phyloP scores from a whole-genome alignment of 768 basidiomycete genomes.

The Boletus rufocinnamomeus region DNA sequence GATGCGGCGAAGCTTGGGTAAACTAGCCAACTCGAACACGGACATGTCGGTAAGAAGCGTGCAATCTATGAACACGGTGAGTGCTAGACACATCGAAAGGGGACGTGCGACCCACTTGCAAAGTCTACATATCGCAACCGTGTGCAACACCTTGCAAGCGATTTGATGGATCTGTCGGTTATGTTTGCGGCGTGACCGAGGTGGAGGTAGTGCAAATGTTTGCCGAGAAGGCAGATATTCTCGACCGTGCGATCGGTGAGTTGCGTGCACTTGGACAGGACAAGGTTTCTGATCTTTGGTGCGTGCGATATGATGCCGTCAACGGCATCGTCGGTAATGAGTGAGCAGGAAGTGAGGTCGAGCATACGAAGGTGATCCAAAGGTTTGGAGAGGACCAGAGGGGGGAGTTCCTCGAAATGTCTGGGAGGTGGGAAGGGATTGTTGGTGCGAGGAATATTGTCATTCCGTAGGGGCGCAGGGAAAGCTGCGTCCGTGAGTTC shows the following conservation, averaged over 20 bases:
- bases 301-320: conserved; percentile 81
- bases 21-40: conserved; percentile 83
- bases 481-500: conserved; percentile 84
- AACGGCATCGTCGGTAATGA: conserved; percentile 80
- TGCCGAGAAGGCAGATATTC: conserved; percentile 84
- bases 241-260: conserved; percentile 83
- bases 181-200: conserved; percentile 89
- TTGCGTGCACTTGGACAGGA: conserved; percentile 78
- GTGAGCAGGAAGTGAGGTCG: conserved; percentile 84
- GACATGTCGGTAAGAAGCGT: conserved; percentile 87
- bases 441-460: conserved; percentile 37
- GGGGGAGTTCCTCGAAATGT: conserved; percentile 51
- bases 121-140: conserved; percentile 94
- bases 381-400: conserved; percentile 60
- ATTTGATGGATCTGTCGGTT: conserved; percentile 84
- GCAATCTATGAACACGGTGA: conserved; percentile 60
- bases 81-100: not conserved
- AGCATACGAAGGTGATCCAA: conserved; percentile 91
- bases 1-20: conserved; percentile 90
- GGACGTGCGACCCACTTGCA: conserved; percentile 65
- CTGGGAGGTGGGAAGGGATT: conserved; percentile 46
- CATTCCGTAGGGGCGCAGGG: conserved; percentile 61
- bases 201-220: conserved; percentile 92
- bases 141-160: conserved; percentile 83
- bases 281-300: conserved; percentile 82